A percentile compares a stretch with the other conserved stretches of the same genome.
Conservation (phyloP, 2,329 filamentous ascomycete genomes). For the Nigrospora oryzae region DNA sequence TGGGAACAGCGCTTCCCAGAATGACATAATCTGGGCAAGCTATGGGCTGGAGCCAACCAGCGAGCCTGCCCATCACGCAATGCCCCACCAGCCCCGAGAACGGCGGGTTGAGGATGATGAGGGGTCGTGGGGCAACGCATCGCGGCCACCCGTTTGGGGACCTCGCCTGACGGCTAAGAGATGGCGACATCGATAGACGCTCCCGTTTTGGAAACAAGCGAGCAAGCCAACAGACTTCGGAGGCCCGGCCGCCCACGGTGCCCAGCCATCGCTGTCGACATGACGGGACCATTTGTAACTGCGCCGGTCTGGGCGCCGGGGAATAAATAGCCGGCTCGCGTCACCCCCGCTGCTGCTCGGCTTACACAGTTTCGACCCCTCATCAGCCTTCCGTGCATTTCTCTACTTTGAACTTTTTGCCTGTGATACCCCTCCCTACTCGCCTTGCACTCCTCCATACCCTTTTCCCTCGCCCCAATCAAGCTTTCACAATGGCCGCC, state of each 20-base stretch:
- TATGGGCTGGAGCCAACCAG: neutral
- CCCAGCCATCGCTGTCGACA: too few species aligned
- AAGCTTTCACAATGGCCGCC: conserved; percentile 16
- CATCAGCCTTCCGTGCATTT: too few species aligned
- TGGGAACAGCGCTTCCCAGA: neutral
- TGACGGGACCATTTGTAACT: too few species aligned
- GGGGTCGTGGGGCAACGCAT: conserved; percentile 1
- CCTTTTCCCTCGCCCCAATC: neutral
- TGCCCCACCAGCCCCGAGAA: conserved; percentile 1
- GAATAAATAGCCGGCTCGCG: too few species aligned
- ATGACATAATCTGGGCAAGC: conserved; percentile 1
- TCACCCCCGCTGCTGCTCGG: too few species aligned
- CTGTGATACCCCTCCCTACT: neutral
- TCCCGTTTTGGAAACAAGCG: neutral
- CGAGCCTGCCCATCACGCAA: conserved; percentile 2
- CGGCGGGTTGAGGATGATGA: neutral
- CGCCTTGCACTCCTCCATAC: neutral
- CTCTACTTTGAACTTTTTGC: neutral
- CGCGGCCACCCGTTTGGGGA: neutral
- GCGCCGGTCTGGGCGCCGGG: too few species aligned
- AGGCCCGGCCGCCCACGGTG: too few species aligned
- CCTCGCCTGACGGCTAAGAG: neutral
- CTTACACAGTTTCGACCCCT: too few species aligned
- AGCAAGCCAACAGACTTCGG: too few species aligned
- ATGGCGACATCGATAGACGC: conserved; percentile 1